Conservation (phyloP, 2,329 filamentous ascomycete species). For the Alternaria dauci region DNA sequence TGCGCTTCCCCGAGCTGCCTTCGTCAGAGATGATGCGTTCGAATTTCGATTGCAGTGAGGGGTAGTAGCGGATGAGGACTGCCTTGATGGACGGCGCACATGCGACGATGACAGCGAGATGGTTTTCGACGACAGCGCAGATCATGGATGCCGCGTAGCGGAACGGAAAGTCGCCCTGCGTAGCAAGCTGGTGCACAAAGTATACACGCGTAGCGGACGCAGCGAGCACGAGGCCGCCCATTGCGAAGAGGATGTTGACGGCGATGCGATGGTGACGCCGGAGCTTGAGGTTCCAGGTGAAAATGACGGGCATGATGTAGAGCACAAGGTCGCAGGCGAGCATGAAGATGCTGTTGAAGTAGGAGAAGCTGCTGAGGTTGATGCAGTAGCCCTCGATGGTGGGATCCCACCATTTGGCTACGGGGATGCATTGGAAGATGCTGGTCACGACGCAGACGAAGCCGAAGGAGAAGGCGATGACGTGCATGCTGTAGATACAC, state of each 20-base stretch:
- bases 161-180: slow-evolving; percentile 36
- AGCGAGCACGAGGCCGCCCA: slow-evolving; percentile 45
- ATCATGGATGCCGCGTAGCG: slow-evolving; percentile 42
- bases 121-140: slow-evolving; percentile 49
- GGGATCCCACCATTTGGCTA: slow-evolving; percentile 44
- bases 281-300: slow-evolving; percentile 49
- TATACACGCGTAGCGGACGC: slow-evolving; percentile 38
- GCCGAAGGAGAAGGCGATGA: slow-evolving; percentile 48
- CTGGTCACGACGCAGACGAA: slow-evolving; percentile 45
- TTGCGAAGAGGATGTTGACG: slow-evolving; percentile 44
- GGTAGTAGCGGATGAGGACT: slow-evolving; percentile 35
- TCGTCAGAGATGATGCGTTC: slow-evolving; percentile 21
- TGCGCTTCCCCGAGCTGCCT: neutral
- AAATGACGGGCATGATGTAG: slow-evolving; percentile 51
- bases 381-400: slow-evolving; percentile 43
- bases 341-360: slow-evolving; percentile 50
- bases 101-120: slow-evolving; percentile 48
- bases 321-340: slow-evolving; percentile 51
- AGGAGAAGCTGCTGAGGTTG: slow-evolving; percentile 47
- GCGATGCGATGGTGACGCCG: slow-evolving; percentile 44
- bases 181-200: slow-evolving; percentile 36
- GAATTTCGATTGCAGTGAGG: slow-evolving; percentile 32
- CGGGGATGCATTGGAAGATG: slow-evolving; percentile 49
- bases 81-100: slow-evolving; percentile 48
- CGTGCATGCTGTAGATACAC: slow-evolving; percentile 47